phyloP scores from a whole-genome alignment of 2,329 filamentous ascomycete species.

The Myriosclerotinia scirpicola region DNA sequence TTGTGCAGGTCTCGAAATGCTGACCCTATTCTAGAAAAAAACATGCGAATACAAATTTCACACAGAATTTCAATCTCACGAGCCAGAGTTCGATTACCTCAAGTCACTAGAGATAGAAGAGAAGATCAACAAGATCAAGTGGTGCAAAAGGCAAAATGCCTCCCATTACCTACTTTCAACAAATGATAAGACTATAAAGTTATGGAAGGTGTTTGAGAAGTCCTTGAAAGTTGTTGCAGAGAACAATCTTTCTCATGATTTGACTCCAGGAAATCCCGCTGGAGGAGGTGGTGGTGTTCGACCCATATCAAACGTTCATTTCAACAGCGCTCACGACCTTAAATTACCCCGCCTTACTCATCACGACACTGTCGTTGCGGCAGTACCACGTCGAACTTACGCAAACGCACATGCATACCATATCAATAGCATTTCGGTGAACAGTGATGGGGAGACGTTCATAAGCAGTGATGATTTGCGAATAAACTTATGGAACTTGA shows the following conservation, averaged over 20 bases:
- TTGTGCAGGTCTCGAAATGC: slow-evolving; percentile 26
- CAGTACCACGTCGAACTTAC: slow-evolving; percentile 92
- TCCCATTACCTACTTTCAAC: slow-evolving; percentile 98
- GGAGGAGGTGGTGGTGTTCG: slow-evolving; percentile 78
- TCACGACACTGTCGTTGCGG: slow-evolving; percentile 96
- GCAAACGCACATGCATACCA: slow-evolving; percentile 98
- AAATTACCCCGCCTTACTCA: slow-evolving; percentile 96
- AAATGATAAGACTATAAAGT: slow-evolving; percentile 99
- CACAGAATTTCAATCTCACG: slow-evolving; percentile 99
- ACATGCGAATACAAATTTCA: slow-evolving; percentile 99
- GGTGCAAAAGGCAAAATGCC: slow-evolving; percentile 96
- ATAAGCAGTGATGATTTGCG: slow-evolving; percentile 97
- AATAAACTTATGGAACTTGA: slow-evolving; percentile 98
- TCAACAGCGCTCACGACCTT: slow-evolving; percentile 77
- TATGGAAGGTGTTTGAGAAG: slow-evolving; percentile 99
- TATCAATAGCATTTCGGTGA: slow-evolving; percentile 99
- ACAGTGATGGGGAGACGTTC: slow-evolving; percentile 98
- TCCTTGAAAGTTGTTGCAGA: slow-evolving; percentile 98
- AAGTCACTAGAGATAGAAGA: slow-evolving; percentile 99
- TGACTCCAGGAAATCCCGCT: slow-evolving; percentile 70
- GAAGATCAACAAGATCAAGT: slow-evolving; percentile 99
- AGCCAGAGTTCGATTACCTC: slow-evolving; percentile 98
- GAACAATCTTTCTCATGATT: slow-evolving; percentile 94
- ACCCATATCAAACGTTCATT: slow-evolving; percentile 68
- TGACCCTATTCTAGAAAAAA: slow-evolving; percentile 74